Evolutionary conservation across 148 eudicot genomes (phyloP).

Genomic region (Chenopodium suecicum): DNA sequence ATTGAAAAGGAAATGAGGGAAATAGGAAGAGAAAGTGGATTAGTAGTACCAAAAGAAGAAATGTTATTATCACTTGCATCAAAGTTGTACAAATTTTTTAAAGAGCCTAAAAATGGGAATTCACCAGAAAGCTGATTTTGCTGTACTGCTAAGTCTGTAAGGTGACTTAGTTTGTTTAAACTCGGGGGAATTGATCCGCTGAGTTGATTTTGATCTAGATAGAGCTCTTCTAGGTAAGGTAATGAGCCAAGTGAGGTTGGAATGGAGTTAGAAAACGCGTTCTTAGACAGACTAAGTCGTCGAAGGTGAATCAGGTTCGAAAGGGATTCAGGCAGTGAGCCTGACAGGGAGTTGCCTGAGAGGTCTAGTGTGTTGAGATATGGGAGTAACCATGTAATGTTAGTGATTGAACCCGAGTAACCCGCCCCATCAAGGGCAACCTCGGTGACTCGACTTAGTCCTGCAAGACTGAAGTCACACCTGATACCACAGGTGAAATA

Average conservation of each 20-base stretch:
- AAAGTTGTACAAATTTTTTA: slow-evolving; percentile 27
- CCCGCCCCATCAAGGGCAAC: slow-evolving; percentile 44
- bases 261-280: slow-evolving; percentile 31
- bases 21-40: slow-evolving; percentile 30
- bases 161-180: slow-evolving; percentile 30
- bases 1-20: slow-evolving; percentile 40
- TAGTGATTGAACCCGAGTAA: slow-evolving; percentile 38
- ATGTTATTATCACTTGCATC: slow-evolving; percentile 39
- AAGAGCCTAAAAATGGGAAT: slow-evolving; percentile 35
- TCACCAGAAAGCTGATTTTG: slow-evolving; percentile 37
- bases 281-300: slow-evolving; percentile 39
- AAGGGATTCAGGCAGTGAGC: slow-evolving; percentile 37
- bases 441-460: slow-evolving; percentile 42
- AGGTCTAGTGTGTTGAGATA: slow-evolving; percentile 41
- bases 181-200: slow-evolving; percentile 39
- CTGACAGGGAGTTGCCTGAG: slow-evolving; percentile 39
- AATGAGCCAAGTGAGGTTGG: slow-evolving; percentile 41
- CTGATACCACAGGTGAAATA: slow-evolving; percentile 43
- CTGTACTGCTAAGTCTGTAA: slow-evolving; percentile 40
- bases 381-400: slow-evolving; percentile 32
- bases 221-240: slow-evolving; percentile 37
- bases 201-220: slow-evolving; percentile 35
- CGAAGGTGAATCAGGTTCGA: slow-evolving; percentile 33
- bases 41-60: slow-evolving; percentile 17
- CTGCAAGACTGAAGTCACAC: slow-evolving; percentile 36